phyloP scores from a whole-genome alignment of 2,329 filamentous ascomycete species.

The Cladosporium halotolerans region DNA sequence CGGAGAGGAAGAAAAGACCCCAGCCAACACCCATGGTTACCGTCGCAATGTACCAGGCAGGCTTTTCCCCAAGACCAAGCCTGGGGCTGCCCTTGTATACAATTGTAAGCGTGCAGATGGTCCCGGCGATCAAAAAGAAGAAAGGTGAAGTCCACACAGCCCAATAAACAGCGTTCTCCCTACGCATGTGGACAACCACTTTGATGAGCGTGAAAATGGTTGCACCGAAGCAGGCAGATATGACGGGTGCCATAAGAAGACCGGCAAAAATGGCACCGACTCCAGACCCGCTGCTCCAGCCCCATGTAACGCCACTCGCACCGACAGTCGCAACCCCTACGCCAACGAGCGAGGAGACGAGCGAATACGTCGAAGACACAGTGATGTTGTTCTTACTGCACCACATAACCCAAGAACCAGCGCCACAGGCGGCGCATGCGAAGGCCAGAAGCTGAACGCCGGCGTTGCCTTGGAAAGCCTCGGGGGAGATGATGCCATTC shows the following conservation, averaged over 20 bases:
- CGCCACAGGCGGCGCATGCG: slow-evolving; percentile 30
- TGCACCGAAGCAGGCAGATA: too few species aligned
- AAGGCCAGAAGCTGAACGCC: slow-evolving; percentile 38
- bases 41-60: slow-evolving; percentile 41
- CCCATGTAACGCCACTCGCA: too few species aligned
- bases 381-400: too few species aligned
- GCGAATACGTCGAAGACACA: too few species aligned
- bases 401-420: too few species aligned
- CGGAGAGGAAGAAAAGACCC: slow-evolving; percentile 36
- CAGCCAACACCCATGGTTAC: slow-evolving; percentile 40
- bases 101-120: slow-evolving; percentile 52
- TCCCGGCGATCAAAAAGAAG: slow-evolving; percentile 45
- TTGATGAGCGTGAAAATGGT: too few species aligned
- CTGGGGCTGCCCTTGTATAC: slow-evolving; percentile 43
- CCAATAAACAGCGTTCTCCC: slow-evolving; percentile 39
- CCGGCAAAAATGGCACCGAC: too few species aligned
- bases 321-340: too few species aligned
- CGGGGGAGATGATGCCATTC: slow-evolving; percentile 50
- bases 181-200: too few species aligned
- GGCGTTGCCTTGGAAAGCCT: slow-evolving; percentile 43
- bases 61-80: slow-evolving; percentile 40
- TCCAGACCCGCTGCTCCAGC: too few species aligned
- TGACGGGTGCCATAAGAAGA: too few species aligned
- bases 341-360: too few species aligned
- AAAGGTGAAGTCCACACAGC: slow-evolving; percentile 43